Base-by-base conservation (phyloP, 805 yeast species). In the Pichia ethanolica region DNA sequence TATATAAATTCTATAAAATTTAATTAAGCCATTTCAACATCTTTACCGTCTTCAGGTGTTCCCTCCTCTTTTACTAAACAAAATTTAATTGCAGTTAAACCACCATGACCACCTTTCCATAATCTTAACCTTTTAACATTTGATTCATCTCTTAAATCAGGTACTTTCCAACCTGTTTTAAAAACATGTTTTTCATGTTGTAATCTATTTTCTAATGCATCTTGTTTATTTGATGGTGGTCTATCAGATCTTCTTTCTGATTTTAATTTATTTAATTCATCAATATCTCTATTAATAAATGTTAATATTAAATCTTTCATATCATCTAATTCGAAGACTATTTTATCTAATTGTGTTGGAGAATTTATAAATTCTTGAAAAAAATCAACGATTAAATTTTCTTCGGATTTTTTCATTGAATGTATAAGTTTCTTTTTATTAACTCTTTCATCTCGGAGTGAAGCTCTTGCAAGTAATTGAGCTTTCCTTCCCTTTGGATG, bases 401-500 rank as follows among this genome's bases (percentile, higher is more conserved):
- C 88, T 51, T 76, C 73, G 45, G 78, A 77, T 59, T 78, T 81
- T 55, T 79, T 78, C 51, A 81, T 83, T 34, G 74, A 65, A 57
- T 78, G 79, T 45, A 72, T 73, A 26, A 73, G 65, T 61, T 85
- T 86, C 62, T 77, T 79, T 45, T 72, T 72, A 36, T 73, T 77
- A 46, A 91, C 67, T 63, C 86, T 87, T 45, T 73, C 74, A 54
- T 90, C 95, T 65, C 99, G 78, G 42, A 89, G 68, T 2, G 95
- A 80, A n/a, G 97, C 97, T 54, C 93, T 73, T 49, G 83, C 83
- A 46, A 91, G 70, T 63, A 85, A 88, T 66, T 84, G 84, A 65
- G 89, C 85, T 66, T 89, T 91, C 47, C 97, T 77, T 9, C 97
- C 96, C 60, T 83, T 84, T 26, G 95, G 93, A 63, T 91, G 98